Base-by-base conservation (phyloP, 352 stramenopile species). In the Phytophthora palmivora region DNA sequence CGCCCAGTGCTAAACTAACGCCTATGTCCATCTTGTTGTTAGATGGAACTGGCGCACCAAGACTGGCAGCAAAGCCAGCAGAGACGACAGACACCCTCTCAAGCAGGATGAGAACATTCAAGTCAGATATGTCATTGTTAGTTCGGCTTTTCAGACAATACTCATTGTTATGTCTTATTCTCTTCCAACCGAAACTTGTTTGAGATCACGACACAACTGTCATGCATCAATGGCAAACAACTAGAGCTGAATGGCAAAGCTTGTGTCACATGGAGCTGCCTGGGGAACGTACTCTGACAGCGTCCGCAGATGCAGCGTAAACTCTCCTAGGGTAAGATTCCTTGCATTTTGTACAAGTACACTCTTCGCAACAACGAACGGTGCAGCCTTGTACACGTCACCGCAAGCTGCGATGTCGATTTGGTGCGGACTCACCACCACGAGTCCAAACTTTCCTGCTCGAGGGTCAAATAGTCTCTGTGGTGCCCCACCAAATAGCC, bases 11-110 rank as follows among this genome's bases (percentile, higher is more conserved):
- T 26, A 14, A 55, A 54, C 58, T 70, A 58, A 69, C 30, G 41
- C n/a, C 12, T 63, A 28, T 28, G 37, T 65, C 41, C n/a, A 50
- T 58, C 56, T 60, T 62, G 41, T 69, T 62, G 15, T 6, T 52
- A 86, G 81, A 84, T 88, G 78, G 75, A 89, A 44, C 15, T 78
- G 14, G 65, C 72, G 47, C 79, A 91, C 45, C 66, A 84, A 58
- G 58, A 79, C 38, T 91, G 82, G 79, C 75, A 87, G 19, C 61
- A 81, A 38, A 62, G 24, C 28, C 64, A 74, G 34, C 72, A 89
- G 14, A 63, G 60, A 47, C 72, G 70, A 47, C 63, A 70, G 26
- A 63, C 76, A 55, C 44, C 45, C 16, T 75, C 72, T 2, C 64
- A 54, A 59, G 70, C 30, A 8, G 72, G 52, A 46, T 72, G 43